These are phyloP conservation scores for Phytophthora boehmeriae DNA, from an alignment of 352 stramenopile species.

Conservation along the genomic window DNA sequence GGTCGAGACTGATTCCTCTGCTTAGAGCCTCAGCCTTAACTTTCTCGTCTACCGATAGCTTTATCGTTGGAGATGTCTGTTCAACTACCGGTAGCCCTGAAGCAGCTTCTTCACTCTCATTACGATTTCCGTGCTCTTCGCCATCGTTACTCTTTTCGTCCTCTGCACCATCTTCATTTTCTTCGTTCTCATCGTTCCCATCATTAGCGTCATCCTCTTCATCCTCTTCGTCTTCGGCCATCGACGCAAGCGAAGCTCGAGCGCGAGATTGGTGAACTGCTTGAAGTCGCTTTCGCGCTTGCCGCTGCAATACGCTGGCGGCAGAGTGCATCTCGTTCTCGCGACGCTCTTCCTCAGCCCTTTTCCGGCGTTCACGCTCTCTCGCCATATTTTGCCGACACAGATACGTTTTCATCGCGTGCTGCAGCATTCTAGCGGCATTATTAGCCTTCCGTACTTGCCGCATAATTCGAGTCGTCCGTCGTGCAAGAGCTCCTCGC, in stretches of 20 bases:
- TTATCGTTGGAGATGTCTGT: neutral
- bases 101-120: neutral
- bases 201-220: constrained; percentile 4
- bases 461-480: constrained; percentile 12
- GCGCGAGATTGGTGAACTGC: constrained; percentile 21
- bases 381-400: constrained; percentile 23
- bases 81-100: neutral
- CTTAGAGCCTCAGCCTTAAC: constrained; percentile 21
- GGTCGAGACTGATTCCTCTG: constrained; percentile 56
- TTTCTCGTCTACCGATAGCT: constrained; percentile 20
- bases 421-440: constrained; percentile 43
- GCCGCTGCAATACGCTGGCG: constrained; percentile 52
- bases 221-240: constrained; percentile 23
- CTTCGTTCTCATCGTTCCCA: constrained; percentile 7
- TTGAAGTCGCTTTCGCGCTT: constrained; percentile 39
- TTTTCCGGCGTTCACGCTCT: constrained; percentile 28
- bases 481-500: constrained; percentile 43
- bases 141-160: neutral
- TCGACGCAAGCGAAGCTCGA: constrained; percentile 17
- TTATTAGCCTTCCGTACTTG: constrained; percentile 19
- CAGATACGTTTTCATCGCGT: constrained; percentile 38
- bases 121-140: constrained; percentile 6
- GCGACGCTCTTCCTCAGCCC: constrained; percentile 27
- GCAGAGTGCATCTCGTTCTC: constrained; percentile 44
- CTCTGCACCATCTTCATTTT: constrained; percentile 11